Base-by-base conservation (phyloP, 1,284 basidiomycete species). In the Bjerkandera adusta region DNA sequence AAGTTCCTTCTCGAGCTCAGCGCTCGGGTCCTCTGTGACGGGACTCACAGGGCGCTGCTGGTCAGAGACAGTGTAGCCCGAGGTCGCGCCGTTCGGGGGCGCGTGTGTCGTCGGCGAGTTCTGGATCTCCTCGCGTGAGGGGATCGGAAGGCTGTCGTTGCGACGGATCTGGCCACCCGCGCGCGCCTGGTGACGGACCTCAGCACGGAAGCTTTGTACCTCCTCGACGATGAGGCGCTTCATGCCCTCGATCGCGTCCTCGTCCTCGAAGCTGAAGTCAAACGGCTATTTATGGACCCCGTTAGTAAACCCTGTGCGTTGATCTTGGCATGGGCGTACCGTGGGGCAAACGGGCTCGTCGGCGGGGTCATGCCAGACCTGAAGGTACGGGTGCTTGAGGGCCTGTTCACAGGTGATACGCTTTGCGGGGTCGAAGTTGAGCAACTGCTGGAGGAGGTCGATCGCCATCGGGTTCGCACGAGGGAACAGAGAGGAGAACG, bases 231-330 rank as follows among this genome's bases (percentile, higher is more conserved):
- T 99, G 59, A 99, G 70, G 55, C 81, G 81, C 69, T 96, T 92
- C 97, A 99, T 99, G 18, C 97, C 97, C 45, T 97, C 92, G 50
- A 95, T 94, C 44, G 86, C 85, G 55, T 99, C 96, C 67, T 98
- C 96, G 53, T 88, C 85, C 69, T 99, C 97, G 57, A 99, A 99
- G n/a, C 85, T 79, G 64, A 99, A 99, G 69, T 99, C 94, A 59
- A 99, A 98, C 70, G 89, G 85, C 84, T 92, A 22, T n/a, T 8
- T 12, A 10, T 18, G 18, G n/a, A n/a, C n/a, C n/a, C n/a, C 12
- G 16, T 27, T 5, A 32, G 8, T 26, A 33, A 11, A 50, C 12
- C 21, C 22, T 21, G 33, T 20, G n/a, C n/a, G n/a, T n/a, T n/a
- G n/a, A n/a, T n/a, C n/a, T n/a, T 30, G 37, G 43, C 39, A 25